Conservation (phyloP, 164 flowering plant genomes). For the Hamamelis virginiana region DNA sequence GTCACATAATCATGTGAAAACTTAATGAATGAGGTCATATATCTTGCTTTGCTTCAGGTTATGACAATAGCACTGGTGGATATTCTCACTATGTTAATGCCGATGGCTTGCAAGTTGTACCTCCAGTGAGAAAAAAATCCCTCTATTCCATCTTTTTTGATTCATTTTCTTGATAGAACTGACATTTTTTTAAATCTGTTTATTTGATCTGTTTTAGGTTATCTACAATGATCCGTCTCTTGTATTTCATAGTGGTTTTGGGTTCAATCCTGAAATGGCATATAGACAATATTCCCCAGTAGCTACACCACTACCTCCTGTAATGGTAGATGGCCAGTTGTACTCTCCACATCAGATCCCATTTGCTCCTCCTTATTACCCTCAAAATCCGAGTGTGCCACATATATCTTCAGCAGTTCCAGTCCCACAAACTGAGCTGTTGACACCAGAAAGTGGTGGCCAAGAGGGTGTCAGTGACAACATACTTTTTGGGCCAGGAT, state of each 20-base stretch:
- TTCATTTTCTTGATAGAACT: background rate
- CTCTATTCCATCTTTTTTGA: background rate
- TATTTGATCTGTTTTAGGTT: slow-evolving; percentile 35
- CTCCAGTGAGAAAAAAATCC: slow-evolving; percentile 57
- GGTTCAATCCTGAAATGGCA: slow-evolving; percentile 66
- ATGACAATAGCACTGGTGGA: slow-evolving; percentile 34
- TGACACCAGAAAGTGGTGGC: background rate
- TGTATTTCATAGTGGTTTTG: slow-evolving; percentile 55
- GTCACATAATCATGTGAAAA: background rate
- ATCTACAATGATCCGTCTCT: slow-evolving; percentile 72
- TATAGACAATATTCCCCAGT: slow-evolving; percentile 79
- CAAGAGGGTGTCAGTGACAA: slow-evolving; percentile 20
- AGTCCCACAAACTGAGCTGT: slow-evolving; percentile 13
- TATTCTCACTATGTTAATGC: slow-evolving; percentile 57
- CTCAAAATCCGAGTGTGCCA: slow-evolving; percentile 16
- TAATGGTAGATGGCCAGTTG: slow-evolving; percentile 54
- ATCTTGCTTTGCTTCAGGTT: slow-evolving; percentile 39
- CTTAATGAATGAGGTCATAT: background rate
- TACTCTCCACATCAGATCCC: slow-evolving; percentile 54
- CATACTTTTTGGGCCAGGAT: slow-evolving; percentile 24
- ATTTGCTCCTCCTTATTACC: slow-evolving; percentile 26
- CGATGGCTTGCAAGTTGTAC: slow-evolving; percentile 65
- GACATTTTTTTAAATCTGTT: background rate
- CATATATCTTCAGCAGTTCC: slow-evolving; percentile 20
- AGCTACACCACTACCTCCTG: slow-evolving; percentile 60